These are phyloP conservation scores for Penicillium canariense DNA, from an alignment of 495 filamentous ascomycete genomes.

Conservation along the genomic window DNA sequence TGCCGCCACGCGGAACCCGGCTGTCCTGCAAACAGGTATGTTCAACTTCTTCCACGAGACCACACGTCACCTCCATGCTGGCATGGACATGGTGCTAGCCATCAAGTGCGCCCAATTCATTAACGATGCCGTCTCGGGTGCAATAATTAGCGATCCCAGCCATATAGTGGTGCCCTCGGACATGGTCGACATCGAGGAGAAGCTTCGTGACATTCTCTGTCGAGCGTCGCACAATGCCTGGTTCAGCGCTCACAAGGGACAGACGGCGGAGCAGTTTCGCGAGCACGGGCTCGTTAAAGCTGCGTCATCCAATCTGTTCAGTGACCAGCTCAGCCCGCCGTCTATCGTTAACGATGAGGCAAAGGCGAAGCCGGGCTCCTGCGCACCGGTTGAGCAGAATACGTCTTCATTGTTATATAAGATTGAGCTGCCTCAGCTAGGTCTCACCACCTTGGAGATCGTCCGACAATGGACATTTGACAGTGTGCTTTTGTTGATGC, in stretches of 20 bases:
- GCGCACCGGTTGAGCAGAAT: not conserved
- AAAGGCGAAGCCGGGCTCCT: not conserved
- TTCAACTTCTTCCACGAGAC: conserved; percentile 14
- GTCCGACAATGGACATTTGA: not conserved
- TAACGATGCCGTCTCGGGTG: conserved; percentile 14
- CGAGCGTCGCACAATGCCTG: not conserved
- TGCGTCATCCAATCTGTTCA: not conserved
- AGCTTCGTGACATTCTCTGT: conserved; percentile 15
- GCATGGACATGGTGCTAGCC: conserved; percentile 36
- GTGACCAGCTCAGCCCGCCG: not conserved
- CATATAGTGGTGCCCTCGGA: no score
- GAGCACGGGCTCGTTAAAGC: not conserved
- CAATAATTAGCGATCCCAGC: not conserved
- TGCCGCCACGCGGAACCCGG: not conserved
- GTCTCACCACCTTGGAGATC: not conserved
- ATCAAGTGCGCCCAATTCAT: conserved; percentile 38
- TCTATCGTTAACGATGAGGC: not conserved
- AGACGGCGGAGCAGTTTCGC: not conserved
- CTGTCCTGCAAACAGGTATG: conserved; percentile 13
- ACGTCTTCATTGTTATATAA: not conserved
- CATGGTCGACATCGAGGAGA: conserved; percentile 11
- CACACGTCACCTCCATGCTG: conserved; percentile 12
- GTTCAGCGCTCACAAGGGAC: not conserved
- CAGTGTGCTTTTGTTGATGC: not conserved
- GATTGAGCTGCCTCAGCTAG: not conserved